phyloP scores from a whole-genome alignment of 129 eudicot species.

The Lactuca sativa region DNA sequence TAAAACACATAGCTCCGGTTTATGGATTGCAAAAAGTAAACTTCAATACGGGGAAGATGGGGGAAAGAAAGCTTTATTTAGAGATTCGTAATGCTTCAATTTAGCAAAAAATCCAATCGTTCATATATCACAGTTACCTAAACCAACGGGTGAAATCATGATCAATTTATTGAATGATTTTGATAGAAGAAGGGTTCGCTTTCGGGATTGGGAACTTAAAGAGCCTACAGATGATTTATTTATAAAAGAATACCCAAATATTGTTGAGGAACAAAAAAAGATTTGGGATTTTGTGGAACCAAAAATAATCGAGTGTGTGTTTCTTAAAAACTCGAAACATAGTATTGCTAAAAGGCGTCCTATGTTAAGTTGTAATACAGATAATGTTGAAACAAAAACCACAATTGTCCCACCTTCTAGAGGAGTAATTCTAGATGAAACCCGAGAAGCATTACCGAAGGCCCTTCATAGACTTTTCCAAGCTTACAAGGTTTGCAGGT shows the following conservation, averaged over 20 bases:
- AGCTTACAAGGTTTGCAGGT: conserved; percentile 79
- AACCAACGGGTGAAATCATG: conserved; percentile 20
- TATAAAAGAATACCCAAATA: conserved; percentile 48
- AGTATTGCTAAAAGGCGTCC: conserved; percentile 26
- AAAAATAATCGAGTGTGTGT: conserved; percentile 9
- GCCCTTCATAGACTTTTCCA: conserved; percentile 64
- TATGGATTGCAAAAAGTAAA: conserved; percentile 75
- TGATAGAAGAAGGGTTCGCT: conserved; percentile 51
- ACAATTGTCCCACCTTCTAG: conserved; percentile 36
- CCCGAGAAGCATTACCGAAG: conserved; percentile 59
- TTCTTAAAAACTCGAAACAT: conserved; percentile 28
- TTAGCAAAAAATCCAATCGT: conserved; percentile 55
- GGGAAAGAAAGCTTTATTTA: conserved; percentile 42
- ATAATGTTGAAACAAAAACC: conserved; percentile 33
- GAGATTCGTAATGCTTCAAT: conserved; percentile 56
- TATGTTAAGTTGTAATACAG: conserved; percentile 19
- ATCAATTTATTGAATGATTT: conserved; percentile 45
- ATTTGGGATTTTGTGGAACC: conserved; percentile 50
- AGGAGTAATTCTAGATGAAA: conserved; percentile 48
- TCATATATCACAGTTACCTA: conserved; percentile 37
- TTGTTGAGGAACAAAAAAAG: conserved; percentile 53
- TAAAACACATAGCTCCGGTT: conserved; percentile 84
- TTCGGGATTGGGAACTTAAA: conserved; percentile 76
- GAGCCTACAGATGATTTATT: conserved; percentile 57
- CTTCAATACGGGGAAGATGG: conserved; percentile 33